Conservation (phyloP, 441 rosid species). For the Biscutella laevigata region DNA sequence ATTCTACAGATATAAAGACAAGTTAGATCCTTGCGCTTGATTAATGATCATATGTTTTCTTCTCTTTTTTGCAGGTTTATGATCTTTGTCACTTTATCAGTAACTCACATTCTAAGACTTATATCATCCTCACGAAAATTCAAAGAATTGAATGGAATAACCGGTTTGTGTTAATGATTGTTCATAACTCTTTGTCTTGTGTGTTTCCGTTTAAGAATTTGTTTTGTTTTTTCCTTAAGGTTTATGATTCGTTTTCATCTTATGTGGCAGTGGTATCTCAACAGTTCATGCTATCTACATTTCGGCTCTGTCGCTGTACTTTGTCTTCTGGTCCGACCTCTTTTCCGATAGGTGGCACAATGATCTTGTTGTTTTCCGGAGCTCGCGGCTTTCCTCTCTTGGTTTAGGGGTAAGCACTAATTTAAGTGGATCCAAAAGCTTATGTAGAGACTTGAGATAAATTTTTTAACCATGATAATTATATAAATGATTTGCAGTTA, state of each 20-base stretch:
- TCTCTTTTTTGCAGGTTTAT: conserved; percentile 32
- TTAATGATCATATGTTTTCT: not conserved
- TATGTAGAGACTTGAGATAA: not conserved
- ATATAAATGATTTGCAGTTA: conserved; percentile 32
- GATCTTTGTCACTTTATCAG: conserved; percentile 55
- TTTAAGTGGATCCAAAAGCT: not conserved
- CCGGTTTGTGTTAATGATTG: conserved; percentile 36
- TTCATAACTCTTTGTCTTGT: conserved; percentile 11
- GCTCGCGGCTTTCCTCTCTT: conserved; percentile 31
- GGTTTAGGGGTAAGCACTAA: conserved; percentile 30
- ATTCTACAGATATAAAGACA: not conserved
- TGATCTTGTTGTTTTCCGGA: conserved; percentile 42
- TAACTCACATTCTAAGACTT: conserved; percentile 50
- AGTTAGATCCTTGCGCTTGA: not conserved
- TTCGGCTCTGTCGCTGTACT: conserved; percentile 47
- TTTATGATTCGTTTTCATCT: not conserved
- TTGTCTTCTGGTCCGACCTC: conserved; percentile 60
- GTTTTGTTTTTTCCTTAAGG: not conserved
- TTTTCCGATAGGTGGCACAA: conserved; percentile 40
- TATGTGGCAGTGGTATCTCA: conserved; percentile 50
- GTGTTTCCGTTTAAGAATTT: not conserved
- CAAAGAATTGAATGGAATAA: conserved; percentile 67
- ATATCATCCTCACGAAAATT: conserved; percentile 42
- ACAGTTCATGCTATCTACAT: conserved; percentile 62
- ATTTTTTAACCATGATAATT: not conserved